A percentile compares a stretch with the other conserved stretches of the same genome.
Conservation (phyloP, 2,329 filamentous ascomycete genomes). For the Aspergillus unguis region DNA sequence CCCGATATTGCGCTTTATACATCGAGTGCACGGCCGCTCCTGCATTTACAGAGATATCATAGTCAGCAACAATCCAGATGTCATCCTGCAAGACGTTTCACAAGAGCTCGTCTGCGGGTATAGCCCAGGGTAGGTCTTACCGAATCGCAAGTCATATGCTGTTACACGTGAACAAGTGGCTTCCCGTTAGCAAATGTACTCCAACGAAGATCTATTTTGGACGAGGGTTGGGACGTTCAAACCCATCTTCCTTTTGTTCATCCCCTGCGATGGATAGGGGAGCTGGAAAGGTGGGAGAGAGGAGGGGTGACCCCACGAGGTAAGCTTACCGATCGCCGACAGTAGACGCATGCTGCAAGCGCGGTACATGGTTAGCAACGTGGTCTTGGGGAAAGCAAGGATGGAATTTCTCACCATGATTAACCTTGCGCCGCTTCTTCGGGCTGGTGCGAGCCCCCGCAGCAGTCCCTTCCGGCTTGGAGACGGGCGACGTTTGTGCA, state of each 20-base stretch:
- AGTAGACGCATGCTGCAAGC: conserved; percentile 77
- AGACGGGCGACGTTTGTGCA: conserved; percentile 22
- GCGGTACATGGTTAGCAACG: conserved; percentile 26
- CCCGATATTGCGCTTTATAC: conserved; percentile 97
- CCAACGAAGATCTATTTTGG: conserved; percentile 13
- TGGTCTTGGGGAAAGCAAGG: conserved; percentile 24
- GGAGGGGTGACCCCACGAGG: not conserved
- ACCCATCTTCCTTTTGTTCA: conserved; percentile 5
- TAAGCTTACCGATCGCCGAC: conserved; percentile 79
- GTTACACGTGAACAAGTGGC: conserved; percentile 42
- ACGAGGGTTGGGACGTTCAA: conserved; percentile 16
- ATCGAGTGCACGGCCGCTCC: conserved; percentile 95
- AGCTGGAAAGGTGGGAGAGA: not conserved
- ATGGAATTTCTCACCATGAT: conserved; percentile 65
- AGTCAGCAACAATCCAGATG: conserved; percentile 29
- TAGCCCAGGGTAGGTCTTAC: conserved; percentile 53
- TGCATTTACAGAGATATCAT: conserved; percentile 38
- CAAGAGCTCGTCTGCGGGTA: conserved; percentile 17
- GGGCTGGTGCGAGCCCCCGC: conserved; percentile 51
- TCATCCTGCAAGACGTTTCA: conserved; percentile 23
- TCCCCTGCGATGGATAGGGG: not conserved
- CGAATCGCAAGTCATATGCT: conserved; percentile 93
- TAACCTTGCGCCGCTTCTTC: conserved; percentile 85
- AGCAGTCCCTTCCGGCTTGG: conserved; percentile 34
- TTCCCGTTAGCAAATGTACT: conserved; percentile 46